Percentiles rank a stretch among this genome's conserved stretches.
These are phyloP conservation scores for Spinellus fusiger DNA, from an alignment of 192 early-diverging fungal species.

Conservation along the genomic window DNA sequence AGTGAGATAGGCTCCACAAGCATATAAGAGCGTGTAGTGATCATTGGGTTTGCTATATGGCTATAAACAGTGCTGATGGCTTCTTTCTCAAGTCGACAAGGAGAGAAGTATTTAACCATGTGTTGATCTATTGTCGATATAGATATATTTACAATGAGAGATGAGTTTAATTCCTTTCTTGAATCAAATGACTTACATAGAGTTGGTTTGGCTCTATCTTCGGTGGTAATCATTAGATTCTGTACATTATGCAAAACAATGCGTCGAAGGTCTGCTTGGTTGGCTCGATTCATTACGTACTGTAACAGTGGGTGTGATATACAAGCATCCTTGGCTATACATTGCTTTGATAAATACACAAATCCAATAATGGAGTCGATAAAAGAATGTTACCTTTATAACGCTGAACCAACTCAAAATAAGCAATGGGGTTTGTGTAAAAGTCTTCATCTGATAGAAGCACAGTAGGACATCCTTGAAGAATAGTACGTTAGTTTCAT, in stretches of 20 bases:
- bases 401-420: constrained; percentile 68
- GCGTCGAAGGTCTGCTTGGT: constrained; percentile 6
- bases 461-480: constrained; percentile 52
- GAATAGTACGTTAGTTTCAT: too few species aligned
- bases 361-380: too few species aligned
- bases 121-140: constrained; percentile 33
- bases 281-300: constrained; percentile 57
- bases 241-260: constrained; percentile 37
- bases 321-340: constrained; percentile 60
- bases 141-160: background rate
- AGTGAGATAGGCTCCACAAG: constrained; percentile 62
- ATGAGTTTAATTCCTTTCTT: background rate
- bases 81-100: constrained; percentile 59
- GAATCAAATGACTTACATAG: constrained; percentile 37
- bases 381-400: constrained; percentile 45
- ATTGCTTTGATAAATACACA: too few species aligned
- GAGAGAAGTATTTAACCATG: constrained; percentile 52
- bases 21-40: constrained; percentile 79
- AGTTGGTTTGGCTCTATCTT: constrained; percentile 39
- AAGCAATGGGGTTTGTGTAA: constrained; percentile 46
- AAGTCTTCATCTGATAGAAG: constrained; percentile 61
- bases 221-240: constrained; percentile 58
- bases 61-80: constrained; percentile 72
- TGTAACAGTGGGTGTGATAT: constrained; percentile 61
- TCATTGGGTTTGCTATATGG: constrained; percentile 70